Percentiles rank a stretch among this genome's conserved stretches.
Conservation (phyloP, 805 yeast genomes). For the Candida dajiaensis region DNA sequence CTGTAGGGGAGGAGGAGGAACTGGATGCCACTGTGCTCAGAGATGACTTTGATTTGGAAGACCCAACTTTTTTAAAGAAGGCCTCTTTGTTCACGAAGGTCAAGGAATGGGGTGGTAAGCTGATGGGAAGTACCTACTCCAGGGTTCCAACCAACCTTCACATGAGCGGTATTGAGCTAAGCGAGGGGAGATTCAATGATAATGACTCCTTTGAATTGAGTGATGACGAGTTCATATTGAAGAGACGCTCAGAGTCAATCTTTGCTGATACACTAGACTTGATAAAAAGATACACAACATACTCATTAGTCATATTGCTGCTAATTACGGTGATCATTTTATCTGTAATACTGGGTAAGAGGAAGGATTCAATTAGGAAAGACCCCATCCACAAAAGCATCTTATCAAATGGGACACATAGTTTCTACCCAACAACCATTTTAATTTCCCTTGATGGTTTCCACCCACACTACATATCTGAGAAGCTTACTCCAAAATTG, state of each 20-base stretch:
- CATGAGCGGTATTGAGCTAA: conserved; percentile 21
- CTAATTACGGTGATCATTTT: conserved; percentile 15
- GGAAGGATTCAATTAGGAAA: not conserved
- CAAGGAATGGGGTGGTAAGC: conserved; percentile 4
- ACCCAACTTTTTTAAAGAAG: conserved; percentile 1
- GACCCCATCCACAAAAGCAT: not conserved
- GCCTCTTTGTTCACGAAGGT: conserved; percentile 9
- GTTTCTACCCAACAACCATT: conserved; percentile 63
- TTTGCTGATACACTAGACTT: not conserved
- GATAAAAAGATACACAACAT: conserved; percentile 5
- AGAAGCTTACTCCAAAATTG: conserved; percentile 63
- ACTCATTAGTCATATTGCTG: conserved; percentile 6
- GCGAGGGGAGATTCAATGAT: conserved; percentile 10
- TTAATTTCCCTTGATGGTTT: conserved; percentile 82
- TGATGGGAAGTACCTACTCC: conserved; percentile 10
- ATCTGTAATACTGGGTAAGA: conserved; percentile 11
- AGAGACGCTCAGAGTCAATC: conserved; percentile 12
- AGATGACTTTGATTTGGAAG: conserved; percentile 21
- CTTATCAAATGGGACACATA: conserved; percentile 20
- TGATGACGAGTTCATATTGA: conserved; percentile 23
- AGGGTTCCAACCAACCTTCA: conserved; percentile 10
- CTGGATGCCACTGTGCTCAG: conserved; percentile 18
- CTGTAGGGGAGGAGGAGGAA: conserved; percentile 12
- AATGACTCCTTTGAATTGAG: conserved; percentile 23
- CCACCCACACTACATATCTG: conserved; percentile 79